A percentile compares a stretch with the other conserved stretches of the same genome.
Evolutionary conservation across 2,329 filamentous ascomycete species (phyloP).

Genomic region (Cercospora janseana): DNA sequence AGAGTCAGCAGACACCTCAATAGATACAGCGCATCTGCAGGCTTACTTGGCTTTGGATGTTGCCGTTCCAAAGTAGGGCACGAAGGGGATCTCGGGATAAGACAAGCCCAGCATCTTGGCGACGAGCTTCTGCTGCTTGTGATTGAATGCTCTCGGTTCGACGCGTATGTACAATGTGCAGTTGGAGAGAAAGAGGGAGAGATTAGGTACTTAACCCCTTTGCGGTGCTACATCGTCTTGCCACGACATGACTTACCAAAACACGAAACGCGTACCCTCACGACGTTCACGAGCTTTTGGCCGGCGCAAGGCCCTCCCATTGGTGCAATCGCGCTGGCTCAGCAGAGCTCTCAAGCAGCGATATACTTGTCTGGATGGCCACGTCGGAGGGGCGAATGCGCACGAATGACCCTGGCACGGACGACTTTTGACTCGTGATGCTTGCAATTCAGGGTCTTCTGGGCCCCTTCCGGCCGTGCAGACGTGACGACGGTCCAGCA

Average conservation of each 20-base stretch:
- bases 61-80: neutral
- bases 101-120: neutral
- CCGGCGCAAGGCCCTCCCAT: neutral
- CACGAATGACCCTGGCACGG: neutral
- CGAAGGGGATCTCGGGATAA: neutral
- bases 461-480: neutral
- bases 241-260: conserved; percentile 3
- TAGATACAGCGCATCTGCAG: neutral
- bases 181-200: neutral
- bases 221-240: neutral
- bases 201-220: neutral
- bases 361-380: conserved; percentile 2
- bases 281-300: neutral
- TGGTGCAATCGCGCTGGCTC: neutral
- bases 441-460: neutral
- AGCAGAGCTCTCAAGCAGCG: neutral
- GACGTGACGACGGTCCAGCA: neutral
- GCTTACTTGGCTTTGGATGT: neutral
- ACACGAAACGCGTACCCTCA: neutral
- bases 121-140: neutral
- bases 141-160: neutral
- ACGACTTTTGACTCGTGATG: neutral
- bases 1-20: neutral
- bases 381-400: neutral
- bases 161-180: neutral